These are phyloP conservation scores for Durotheca rogersii DNA, from an alignment of 495 filamentous ascomycete genomes.

Conservation along the genomic window DNA sequence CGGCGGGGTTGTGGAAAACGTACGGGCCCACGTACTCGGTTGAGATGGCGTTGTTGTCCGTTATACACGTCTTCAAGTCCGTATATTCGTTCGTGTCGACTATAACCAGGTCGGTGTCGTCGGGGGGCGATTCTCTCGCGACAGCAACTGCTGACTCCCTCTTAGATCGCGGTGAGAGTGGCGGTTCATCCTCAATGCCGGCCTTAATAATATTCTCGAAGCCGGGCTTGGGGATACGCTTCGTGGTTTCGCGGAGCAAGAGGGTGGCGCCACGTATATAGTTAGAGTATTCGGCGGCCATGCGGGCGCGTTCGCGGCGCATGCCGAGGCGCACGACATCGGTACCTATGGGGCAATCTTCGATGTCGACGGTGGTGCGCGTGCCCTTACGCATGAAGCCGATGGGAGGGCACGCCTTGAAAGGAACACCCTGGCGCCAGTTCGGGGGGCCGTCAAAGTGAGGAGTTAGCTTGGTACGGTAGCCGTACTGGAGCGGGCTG, in stretches of 20 bases:
- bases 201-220: slow-evolving; percentile 27
- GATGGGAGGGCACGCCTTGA: slow-evolving; percentile 67
- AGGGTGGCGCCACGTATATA: slow-evolving; percentile 85
- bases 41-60: slow-evolving; percentile 73
- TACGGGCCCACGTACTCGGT: slow-evolving; percentile 86
- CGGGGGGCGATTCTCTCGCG: too few relatives aligned
- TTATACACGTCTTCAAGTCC: slow-evolving; percentile 83
- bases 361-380: slow-evolving; percentile 78
- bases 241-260: slow-evolving; percentile 81
- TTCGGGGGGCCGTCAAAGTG: slow-evolving; percentile 77
- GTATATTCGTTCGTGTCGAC: slow-evolving; percentile 51
- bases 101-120: slow-evolving; percentile 15
- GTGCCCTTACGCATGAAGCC: slow-evolving; percentile 86
- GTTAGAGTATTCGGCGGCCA: slow-evolving; percentile 65
- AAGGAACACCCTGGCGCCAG: slow-evolving; percentile 41
- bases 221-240: slow-evolving; percentile 46
- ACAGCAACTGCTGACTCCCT: too few relatives aligned
- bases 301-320: slow-evolving; percentile 67
- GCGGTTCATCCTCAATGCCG: not conserved
- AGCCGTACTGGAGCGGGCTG: slow-evolving; percentile 85
- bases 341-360: slow-evolving; percentile 95
- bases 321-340: slow-evolving; percentile 76
- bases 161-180: slow-evolving; percentile 28
- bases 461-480: slow-evolving; percentile 94
- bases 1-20: slow-evolving; percentile 85